Evolutionary conservation across 2,329 filamentous ascomycete genomes (phyloP), one percentile per base, ranked within the genome.

Genomic region (Diplodia mutila): DNA sequence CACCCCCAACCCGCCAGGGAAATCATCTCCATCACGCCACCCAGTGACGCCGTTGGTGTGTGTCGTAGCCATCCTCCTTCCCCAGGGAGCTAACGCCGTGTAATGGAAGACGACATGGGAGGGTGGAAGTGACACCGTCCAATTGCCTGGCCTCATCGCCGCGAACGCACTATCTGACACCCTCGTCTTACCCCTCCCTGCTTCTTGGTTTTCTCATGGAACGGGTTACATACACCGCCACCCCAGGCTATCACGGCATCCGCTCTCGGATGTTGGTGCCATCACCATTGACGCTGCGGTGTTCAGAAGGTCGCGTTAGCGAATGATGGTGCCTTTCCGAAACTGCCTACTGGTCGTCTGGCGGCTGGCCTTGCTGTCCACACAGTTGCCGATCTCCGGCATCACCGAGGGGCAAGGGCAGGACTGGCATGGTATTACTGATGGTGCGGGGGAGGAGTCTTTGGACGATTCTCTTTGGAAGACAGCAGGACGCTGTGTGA

Each of bases 101-200:
- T 27, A 51, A 63, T 63, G 59, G 46, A 27, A 37, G 46, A 25
- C 42, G n/a, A 37, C 27, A 37, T 34, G 25, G 16, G 59, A 48
- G 59, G 39, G 42, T 29, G 11, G n/a, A 51, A 25, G 12, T 27
- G 8, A 25, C 25, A 51, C 25, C 18, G 18, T 12, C 59, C 59
- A 63, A 63, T 63, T 39, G 37, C 42, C 27, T 14, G 16, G 27
- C 4, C 27, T 34, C 46, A 18, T 9, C 29, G 29, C 46, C n/a
- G 46, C 59, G 46, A 51, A 63, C 46, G 46, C 59, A 63, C 51
- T 32, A 63, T 63, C 42, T 52, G n/a, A 49, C 39, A 37, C 55
- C 59, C 59, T 63, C 59, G n/a, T 63, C 59, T 63, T 48, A 63
- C 59, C 29, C 42, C 59, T 63, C 59, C 42, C 59, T 23, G 46